Evolutionary conservation across 768 basidiomycete genomes (phyloP), one percentile per base, ranked within the genome.

Genomic region (Mycena haematopus): DNA sequence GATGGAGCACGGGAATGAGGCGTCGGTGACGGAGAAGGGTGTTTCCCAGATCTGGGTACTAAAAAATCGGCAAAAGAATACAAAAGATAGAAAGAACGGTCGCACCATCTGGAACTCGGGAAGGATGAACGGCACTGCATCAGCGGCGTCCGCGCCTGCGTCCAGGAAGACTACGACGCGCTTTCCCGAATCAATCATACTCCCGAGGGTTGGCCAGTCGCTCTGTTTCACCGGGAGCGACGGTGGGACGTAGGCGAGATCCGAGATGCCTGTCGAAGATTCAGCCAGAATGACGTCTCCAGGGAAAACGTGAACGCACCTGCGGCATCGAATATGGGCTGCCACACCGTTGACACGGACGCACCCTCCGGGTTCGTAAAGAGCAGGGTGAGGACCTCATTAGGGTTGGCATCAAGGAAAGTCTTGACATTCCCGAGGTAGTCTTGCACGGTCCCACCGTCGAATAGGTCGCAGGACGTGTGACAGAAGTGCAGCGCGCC

Each of bases 361-460:
- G 80, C 73, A 9, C 80, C 78, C 56, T 89, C 88, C 4, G 84
- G 85, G 69, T 90, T 89, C 38, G 88, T 88, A 67, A 90, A 87
- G 46, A 89, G 73, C 52, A 90, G 74, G 0, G 87, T 87, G 55
- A 89, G 62, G 46, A 89, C 86, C 63, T 89, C 88, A 65, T 82
- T 86, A 0, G 88, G 87, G 68, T 89, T 86, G 6, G 82, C 77
- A 49, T 82, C 80, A 25, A 89, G 75, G 77, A 83, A 89, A 2
- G 78, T 75, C 66, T 84, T 84, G 70, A 88, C 85, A 19, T 67
- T 76, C 33, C 72, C 75, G 29, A 89, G 76, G 70, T 86, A 88
- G 60, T 77, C 75, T 2, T 71, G 68, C 0, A 82, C 81, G 5
- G 73, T 71, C 24, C 86, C 85, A 6, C 86, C 85, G 56, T 88